These are phyloP conservation scores for Russula vinacea DNA, from an alignment of 768 basidiomycete species.

Conservation along the genomic window DNA sequence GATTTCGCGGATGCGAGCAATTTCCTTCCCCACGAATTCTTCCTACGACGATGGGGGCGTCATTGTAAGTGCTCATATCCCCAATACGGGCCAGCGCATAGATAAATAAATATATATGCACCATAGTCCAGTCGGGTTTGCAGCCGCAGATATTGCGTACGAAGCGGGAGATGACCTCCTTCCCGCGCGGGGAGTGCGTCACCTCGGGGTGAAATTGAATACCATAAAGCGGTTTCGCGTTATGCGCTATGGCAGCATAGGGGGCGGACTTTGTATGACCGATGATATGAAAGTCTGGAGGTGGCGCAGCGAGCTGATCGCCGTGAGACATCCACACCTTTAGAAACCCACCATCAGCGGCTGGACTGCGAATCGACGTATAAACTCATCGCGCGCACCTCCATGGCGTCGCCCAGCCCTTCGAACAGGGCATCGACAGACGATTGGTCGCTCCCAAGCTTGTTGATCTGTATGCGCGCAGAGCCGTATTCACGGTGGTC, in stretches of 20 bases:
- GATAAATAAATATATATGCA: constrained; percentile 31
- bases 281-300: constrained; percentile 81
- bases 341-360: not conserved
- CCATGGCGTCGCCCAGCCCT: constrained; percentile 83
- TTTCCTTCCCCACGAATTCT: constrained; percentile 97
- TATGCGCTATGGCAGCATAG: constrained; percentile 89
- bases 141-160: constrained; percentile 83
- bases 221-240: constrained; percentile 85
- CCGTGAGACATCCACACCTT: constrained; percentile 99
- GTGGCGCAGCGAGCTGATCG: constrained; percentile 82
- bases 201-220: constrained; percentile 99
- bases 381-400: constrained; percentile 57
- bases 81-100: not conserved
- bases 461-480: constrained; percentile 73
- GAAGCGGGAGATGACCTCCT: constrained; percentile 84
- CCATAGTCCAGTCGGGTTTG: constrained; percentile 90
- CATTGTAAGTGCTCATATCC: not conserved
- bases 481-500: constrained; percentile 95
- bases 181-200: constrained; percentile 87
- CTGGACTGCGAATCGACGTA: not conserved
- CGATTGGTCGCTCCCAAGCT: constrained; percentile 48
- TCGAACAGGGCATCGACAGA: constrained; percentile 77
- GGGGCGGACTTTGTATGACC: constrained; percentile 85
- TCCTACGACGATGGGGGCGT: constrained; percentile 51
- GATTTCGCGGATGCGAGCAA: constrained; percentile 87